Evolutionary conservation across 2,329 filamentous ascomycete species (phyloP), one percentile per base, ranked within the genome.

Genomic region (Xylariaceae sp.): DNA sequence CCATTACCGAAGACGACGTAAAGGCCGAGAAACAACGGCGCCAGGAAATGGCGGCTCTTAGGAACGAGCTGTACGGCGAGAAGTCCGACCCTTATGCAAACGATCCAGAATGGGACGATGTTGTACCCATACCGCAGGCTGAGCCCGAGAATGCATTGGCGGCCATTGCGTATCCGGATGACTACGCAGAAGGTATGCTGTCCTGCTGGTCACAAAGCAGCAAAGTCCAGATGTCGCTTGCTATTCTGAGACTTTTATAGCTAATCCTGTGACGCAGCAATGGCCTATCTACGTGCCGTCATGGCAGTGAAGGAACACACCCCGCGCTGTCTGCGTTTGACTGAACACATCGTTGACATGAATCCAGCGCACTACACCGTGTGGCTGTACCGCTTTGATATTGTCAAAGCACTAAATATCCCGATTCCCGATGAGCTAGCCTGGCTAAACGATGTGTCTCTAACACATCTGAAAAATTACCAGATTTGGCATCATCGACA

Each of bases 311-410:
- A 95, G 69, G 94, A 99, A 73, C 82, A 88, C 77, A 92, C 89
- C 20, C 81, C 87, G 18, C 83, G 94, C 41, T 89, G 86, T 29
- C 81, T 99, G 36, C 81, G 79, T 26, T 83, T 99, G 58, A 99
- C 94, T 4, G 88, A 92, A 69, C 86, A 93, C 72, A 86, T 99
- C 68, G 97, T 99, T 69, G 79, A 80, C 55, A 86, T 97, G 82
- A 99, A 99, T 73, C 90, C 94, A 13, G 92, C 94, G 1, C 94
- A 99, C 77, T 99, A 99, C 76, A 99, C 94, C 13, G 93, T 97
- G 57, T 99, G 94, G 94, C 84, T 97, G 18, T 99, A 96, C 78
- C 89, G 94, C 57, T 91, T 92, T 63, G 85, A 87, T 67, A 89
- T 88, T 47, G 75, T 97, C 42, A 82, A 87, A 59, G 79, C 83